Evolutionary conservation across 345 rosid species (phyloP).

Genomic region (Lumnitzera littorea): DNA sequence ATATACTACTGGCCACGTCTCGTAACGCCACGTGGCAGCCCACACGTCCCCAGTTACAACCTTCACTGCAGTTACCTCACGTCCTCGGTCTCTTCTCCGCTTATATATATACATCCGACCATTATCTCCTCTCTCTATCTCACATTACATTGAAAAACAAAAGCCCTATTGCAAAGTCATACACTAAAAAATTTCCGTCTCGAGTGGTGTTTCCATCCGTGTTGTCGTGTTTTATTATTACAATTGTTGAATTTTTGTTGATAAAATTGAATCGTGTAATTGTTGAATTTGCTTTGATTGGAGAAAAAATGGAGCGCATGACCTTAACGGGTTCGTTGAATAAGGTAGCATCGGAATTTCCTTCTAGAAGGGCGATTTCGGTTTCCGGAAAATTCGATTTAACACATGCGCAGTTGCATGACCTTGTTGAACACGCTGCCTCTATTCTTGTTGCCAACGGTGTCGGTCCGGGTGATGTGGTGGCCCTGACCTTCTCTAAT

Average conservation of each 20-base stretch:
- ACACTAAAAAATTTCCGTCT: too few species aligned
- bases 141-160: not conserved
- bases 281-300: not conserved
- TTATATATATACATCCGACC: not conserved
- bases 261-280: not conserved
- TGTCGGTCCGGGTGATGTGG: conserved; percentile 43
- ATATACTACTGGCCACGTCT: too few species aligned
- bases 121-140: not conserved
- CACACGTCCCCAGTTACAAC: conserved; percentile 3
- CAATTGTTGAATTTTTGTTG: too few species aligned
- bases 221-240: too few species aligned
- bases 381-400: conserved; percentile 37
- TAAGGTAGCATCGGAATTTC: conserved; percentile 36
- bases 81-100: not conserved
- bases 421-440: conserved; percentile 47
- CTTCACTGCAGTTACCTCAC: conserved; percentile 1
- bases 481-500: conserved; percentile 64
- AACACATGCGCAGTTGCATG: conserved; percentile 29
- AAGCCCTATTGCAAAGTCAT: too few species aligned
- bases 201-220: too few species aligned
- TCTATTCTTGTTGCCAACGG: conserved; percentile 44
- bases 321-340: conserved; percentile 41
- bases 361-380: conserved; percentile 32
- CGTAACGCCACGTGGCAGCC: not conserved
- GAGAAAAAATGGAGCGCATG: conserved; percentile 22